Percentiles rank a stretch among this genome's conserved stretches.
These are phyloP conservation scores for Boletales sp. DNA, from an alignment of 768 basidiomycete genomes.

Conservation along the genomic window DNA sequence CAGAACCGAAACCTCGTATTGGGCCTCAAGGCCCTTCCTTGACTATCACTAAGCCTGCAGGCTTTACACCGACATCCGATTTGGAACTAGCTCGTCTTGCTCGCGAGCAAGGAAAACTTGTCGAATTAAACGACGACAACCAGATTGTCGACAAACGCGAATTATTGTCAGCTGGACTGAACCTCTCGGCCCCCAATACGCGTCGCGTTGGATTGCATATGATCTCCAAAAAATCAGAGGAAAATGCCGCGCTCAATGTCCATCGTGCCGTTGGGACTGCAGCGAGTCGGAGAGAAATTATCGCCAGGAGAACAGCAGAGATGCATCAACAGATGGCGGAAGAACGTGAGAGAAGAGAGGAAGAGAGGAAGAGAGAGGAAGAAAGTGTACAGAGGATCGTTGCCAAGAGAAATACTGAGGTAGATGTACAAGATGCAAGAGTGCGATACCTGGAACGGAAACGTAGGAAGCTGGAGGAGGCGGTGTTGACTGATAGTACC, in stretches of 20 bases:
- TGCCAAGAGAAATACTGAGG: constrained; percentile 71
- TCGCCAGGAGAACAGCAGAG: constrained; percentile 76
- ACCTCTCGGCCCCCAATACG: constrained; percentile 81
- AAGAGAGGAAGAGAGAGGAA: constrained; percentile 55
- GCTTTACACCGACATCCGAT: constrained; percentile 65
- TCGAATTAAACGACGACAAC: constrained; percentile 96
- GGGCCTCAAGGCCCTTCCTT: constrained; percentile 65
- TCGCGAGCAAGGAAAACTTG: constrained; percentile 69
- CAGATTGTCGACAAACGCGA: constrained; percentile 97
- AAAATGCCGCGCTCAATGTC: constrained; percentile 35
- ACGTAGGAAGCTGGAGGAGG: constrained; percentile 63
- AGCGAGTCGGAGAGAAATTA: constrained; percentile 76
- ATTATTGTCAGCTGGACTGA: constrained; percentile 86
- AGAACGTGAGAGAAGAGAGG: constrained; percentile 57
- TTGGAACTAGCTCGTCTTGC: constrained; percentile 69
- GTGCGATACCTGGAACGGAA: constrained; percentile 79
- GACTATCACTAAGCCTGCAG: constrained; percentile 71
- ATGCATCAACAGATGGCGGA: constrained; percentile 76
- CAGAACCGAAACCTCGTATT: constrained; percentile 44
- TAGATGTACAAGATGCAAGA: constrained; percentile 68
- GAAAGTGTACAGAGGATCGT: constrained; percentile 65
- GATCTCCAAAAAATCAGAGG: constrained; percentile 20
- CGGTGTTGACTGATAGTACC: neutral
- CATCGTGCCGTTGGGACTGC: constrained; percentile 85
- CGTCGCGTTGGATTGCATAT: constrained; percentile 56